Conservation (phyloP, 371 early-diverging fungal species). For the Circinella umbellata region DNA sequence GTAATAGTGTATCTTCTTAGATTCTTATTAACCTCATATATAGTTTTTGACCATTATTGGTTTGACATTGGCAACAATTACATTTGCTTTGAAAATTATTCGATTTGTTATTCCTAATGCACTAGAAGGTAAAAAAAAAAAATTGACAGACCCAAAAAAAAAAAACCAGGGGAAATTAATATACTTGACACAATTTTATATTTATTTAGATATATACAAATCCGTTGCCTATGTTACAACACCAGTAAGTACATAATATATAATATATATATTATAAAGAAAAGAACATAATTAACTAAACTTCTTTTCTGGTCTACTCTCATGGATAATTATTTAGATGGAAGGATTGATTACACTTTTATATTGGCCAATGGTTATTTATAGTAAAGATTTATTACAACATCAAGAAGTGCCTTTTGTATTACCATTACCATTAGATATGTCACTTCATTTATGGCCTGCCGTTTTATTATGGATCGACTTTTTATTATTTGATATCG, state of each 20-base stretch:
- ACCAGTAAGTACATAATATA: conserved; percentile 15
- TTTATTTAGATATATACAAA: conserved; percentile 10
- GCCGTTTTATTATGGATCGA: conserved; percentile 29
- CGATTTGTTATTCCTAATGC: conserved; percentile 22
- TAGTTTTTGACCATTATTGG: conserved; percentile 32
- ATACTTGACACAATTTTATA: background rate
- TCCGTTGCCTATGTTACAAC: conserved; percentile 20
- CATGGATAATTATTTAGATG: conserved; percentile 17
- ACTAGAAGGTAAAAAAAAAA: conserved; percentile 17
- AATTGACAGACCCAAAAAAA: background rate
- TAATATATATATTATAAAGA: background rate
- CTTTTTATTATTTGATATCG: conserved; percentile 29
- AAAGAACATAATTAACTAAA: background rate
- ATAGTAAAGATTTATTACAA: conserved; percentile 20
- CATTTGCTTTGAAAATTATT: conserved; percentile 24
- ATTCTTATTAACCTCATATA: background rate
- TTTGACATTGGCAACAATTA: conserved; percentile 23
- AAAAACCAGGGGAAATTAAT: background rate
- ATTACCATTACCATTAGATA: conserved; percentile 25
- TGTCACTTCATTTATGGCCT: conserved; percentile 35
- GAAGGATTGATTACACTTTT: conserved; percentile 31
- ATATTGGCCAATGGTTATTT: conserved; percentile 33
- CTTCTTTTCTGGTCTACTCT: no score
- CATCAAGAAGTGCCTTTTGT: conserved; percentile 23
- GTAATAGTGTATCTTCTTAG: no score